Evolutionary conservation across 441 rosid genomes (phyloP).

Genomic region (Breynia disticha): DNA sequence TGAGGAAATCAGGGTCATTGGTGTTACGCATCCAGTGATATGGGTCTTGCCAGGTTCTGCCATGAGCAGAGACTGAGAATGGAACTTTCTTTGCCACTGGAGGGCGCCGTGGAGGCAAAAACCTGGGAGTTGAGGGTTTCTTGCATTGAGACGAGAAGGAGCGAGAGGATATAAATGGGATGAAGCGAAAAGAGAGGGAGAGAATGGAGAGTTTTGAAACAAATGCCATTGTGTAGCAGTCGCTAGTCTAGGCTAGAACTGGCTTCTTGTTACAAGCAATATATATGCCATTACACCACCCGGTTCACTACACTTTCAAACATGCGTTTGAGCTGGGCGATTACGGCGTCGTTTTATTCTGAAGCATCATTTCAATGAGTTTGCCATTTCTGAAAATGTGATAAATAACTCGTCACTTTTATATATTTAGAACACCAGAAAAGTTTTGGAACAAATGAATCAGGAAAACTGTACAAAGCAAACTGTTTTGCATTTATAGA

Average conservation of each 20-base stretch:
- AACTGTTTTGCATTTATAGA: background rate
- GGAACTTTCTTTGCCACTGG: constrained; percentile 57
- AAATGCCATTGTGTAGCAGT: too few relatives aligned
- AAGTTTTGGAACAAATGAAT: constrained; percentile 7
- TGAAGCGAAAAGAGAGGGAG: too few relatives aligned
- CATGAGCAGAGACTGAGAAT: constrained; percentile 43
- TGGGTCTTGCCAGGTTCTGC: constrained; percentile 59
- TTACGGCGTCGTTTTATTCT: too few relatives aligned
- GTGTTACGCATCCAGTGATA: constrained; percentile 74
- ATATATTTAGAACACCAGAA: background rate
- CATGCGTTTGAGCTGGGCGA: too few relatives aligned
- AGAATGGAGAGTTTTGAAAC: constrained; percentile 7
- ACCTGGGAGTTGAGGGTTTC: constrained; percentile 17
- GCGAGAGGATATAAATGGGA: constrained; percentile 14
- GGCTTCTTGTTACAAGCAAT: too few relatives aligned
- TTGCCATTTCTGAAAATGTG: too few relatives aligned
- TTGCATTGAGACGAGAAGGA: constrained; percentile 31
- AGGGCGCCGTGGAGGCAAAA: constrained; percentile 33
- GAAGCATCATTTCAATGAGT: too few relatives aligned
- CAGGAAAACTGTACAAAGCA: constrained; percentile 23
- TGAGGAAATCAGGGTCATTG: constrained; percentile 39
- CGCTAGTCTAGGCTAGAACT: too few relatives aligned
- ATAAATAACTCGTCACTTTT: too few relatives aligned
- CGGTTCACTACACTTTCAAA: too few relatives aligned
- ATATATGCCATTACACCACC: too few relatives aligned